Evolutionary conservation across 2,329 filamentous ascomycete genomes (phyloP), one percentile per base, ranked within the genome.

Genomic region (Lasiodiplodia hormozganensis): DNA sequence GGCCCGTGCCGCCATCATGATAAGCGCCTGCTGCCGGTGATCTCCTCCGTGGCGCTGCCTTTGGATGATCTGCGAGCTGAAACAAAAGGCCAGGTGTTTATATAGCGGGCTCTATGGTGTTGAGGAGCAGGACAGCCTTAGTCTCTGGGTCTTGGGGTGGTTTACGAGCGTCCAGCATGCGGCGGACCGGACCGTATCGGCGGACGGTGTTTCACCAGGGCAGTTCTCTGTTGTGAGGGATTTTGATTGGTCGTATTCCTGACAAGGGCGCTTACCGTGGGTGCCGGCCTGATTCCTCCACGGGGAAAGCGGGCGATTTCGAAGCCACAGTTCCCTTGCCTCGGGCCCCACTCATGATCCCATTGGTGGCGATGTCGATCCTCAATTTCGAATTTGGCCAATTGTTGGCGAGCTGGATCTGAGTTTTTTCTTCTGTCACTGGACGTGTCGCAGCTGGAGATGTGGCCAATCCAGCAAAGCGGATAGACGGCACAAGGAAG

Each of bases 141-240:
- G 40, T 11, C n/a, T 47, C 34, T 47, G 36, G 57, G 2, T 21
- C 38, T 3, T 16, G 25, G 38, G 21, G 57, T 16, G 10, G 4
- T 52, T 38, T n/a, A 62, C 60, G 60, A 64, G 60, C 16, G 5
- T 43, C 10, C 60, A 34, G 43, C 60, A 23, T 23, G 16, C 52
- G 28, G 60, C 60, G 60, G 60, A 64, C 60, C 60, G 60, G 60
- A 64, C 60, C 60, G 60, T 43, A 25, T 64, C 58, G 60, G 58
- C 18, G 43, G 57, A 52, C 60, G 18, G 14, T n/a, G 60, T 64
- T 64, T 64, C 60, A 64, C 21, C n/a, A 28, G 25, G 16, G 40
- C 31, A 18, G 31, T 51, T 52, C n/a, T 60, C 40, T 49, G 40
- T 25, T 36, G 43, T 18, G 12, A 12, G 23, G 31, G 11, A 21